Evolutionary conservation across 2,329 filamentous ascomycete species (phyloP), one percentile per base, ranked within the genome.

Genomic region (Dactylellina cionopaga): DNA sequence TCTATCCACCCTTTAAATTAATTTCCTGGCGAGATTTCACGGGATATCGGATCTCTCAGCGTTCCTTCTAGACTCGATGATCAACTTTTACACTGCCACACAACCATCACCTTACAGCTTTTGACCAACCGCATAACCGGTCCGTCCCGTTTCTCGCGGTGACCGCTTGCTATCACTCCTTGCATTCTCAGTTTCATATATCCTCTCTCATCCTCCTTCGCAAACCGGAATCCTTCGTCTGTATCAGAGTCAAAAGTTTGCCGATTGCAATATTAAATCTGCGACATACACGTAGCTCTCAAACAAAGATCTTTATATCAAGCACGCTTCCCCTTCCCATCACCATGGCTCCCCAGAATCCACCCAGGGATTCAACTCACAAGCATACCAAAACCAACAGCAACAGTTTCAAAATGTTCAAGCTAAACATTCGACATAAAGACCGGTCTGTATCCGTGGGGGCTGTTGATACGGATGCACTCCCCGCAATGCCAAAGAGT

Each of bases 341-440:
- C 22, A 27, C 31, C 41, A 72, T 59, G 58, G 43, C 58, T 9
- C 41, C 51, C 11, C 43, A 46, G 43, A 47, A 59, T 33, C 29
- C 44, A 17, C 7, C 5, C 13, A 60, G 24, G 22, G 33, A 35
- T 43, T n/a, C 33, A 19, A 41, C 17, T 27, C 22, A 27, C 0
- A 59, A 27, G n/a, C n/a, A n/a, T n/a, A n/a, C n/a, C n/a, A 13
- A 35, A 58, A 59, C 15, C 54, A 31, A 39, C 22, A 11, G 33
- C 10, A n/a, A n/a, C 24, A 29, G 52, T 13, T 65, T 72, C 37
- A 72, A 72, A 41, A 65, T 72, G 59, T 72, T 72, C 43, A 65
- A 60, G 43, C 24, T 66, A 6, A 65, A 33, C 33, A 72, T 65
- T 15, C 41, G 41, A 3, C 60, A 54, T n/a, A 72, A 65, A 29